These are phyloP conservation scores for Tetrapisispora taiwanensis DNA, from an alignment of 805 yeast genomes.

Conservation along the genomic window DNA sequence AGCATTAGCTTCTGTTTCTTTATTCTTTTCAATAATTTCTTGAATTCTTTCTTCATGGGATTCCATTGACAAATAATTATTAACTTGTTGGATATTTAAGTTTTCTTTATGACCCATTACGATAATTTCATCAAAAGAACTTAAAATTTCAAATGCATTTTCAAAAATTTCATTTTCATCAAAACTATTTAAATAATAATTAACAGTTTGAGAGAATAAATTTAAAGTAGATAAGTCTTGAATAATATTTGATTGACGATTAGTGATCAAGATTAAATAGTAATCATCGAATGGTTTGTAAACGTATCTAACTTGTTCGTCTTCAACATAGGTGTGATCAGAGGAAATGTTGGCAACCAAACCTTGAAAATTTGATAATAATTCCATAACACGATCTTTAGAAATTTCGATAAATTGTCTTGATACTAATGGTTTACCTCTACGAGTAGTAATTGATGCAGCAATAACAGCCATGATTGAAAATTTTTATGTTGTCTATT, in stretches of 20 bases:
- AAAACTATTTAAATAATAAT: constrained; percentile 55
- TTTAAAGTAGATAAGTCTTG: constrained; percentile 92
- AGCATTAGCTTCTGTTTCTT: constrained; percentile 93
- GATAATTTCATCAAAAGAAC: constrained; percentile 91
- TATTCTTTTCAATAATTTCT: constrained; percentile 93
- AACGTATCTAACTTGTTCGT: constrained; percentile 81
- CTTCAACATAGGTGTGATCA: constrained; percentile 92
- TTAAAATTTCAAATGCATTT: constrained; percentile 77
- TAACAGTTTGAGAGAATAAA: constrained; percentile 71
- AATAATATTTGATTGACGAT: constrained; percentile 79
- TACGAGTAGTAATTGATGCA: constrained; percentile 87
- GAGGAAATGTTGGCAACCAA: constrained; percentile 55
- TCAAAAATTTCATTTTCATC: constrained; percentile 78
- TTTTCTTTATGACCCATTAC: constrained; percentile 89
- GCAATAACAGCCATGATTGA: constrained; percentile 64
- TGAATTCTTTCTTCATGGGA: constrained; percentile 97
- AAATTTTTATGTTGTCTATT: not conserved
- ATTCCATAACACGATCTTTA: constrained; percentile 75
- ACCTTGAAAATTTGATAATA: constrained; percentile 77
- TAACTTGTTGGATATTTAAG: constrained; percentile 68
- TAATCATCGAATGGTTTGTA: constrained; percentile 94
- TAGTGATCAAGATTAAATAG: constrained; percentile 83
- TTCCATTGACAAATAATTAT: constrained; percentile 91
- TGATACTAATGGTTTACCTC: constrained; percentile 85
- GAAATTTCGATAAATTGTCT: constrained; percentile 84